These are phyloP conservation scores for Cadophora luteo-olivacea DNA, from an alignment of 2,329 filamentous ascomycete species.

Conservation along the genomic window DNA sequence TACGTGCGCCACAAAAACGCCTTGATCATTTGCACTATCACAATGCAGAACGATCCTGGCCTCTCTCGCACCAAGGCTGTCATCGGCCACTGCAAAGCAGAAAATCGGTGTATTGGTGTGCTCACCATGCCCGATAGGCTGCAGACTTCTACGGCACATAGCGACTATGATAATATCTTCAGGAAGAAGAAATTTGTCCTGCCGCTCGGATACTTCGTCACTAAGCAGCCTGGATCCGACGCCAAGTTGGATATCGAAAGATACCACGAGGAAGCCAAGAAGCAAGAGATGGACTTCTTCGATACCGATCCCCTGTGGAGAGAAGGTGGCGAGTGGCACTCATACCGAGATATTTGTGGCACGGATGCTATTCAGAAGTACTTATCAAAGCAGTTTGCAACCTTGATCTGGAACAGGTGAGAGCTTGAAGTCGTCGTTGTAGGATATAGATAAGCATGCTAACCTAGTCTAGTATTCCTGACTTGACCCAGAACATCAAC, in stretches of 20 bases:
- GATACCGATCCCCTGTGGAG: background rate
- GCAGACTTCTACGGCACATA: constrained; percentile 59
- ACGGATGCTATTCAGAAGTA: constrained; percentile 9
- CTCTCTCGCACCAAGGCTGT: constrained; percentile 75
- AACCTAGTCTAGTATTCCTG: background rate
- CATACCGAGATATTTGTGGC: background rate
- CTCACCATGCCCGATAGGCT: constrained; percentile 81
- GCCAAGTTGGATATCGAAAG: background rate
- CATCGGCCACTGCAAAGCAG: constrained; percentile 63
- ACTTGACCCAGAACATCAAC: constrained; percentile 24
- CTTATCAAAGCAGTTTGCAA: background rate
- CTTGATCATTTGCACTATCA: constrained; percentile 77
- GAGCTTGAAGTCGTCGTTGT: background rate
- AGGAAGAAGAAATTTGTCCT: constrained; percentile 63
- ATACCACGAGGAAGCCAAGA: background rate
- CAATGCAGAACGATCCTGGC: constrained; percentile 80
- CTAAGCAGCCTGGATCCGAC: constrained; percentile 57
- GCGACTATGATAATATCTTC: constrained; percentile 70
- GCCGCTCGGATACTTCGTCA: constrained; percentile 76
- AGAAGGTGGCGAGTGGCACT: background rate
- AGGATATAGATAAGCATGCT: background rate
- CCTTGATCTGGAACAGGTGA: background rate
- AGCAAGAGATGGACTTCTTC: constrained; percentile 11
- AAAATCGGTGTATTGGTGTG: constrained; percentile 71
- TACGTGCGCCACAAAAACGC: constrained; percentile 75